Base-by-base conservation (phyloP, 176 grass and related monocot species). In the Alopecurus myosuroides region DNA sequence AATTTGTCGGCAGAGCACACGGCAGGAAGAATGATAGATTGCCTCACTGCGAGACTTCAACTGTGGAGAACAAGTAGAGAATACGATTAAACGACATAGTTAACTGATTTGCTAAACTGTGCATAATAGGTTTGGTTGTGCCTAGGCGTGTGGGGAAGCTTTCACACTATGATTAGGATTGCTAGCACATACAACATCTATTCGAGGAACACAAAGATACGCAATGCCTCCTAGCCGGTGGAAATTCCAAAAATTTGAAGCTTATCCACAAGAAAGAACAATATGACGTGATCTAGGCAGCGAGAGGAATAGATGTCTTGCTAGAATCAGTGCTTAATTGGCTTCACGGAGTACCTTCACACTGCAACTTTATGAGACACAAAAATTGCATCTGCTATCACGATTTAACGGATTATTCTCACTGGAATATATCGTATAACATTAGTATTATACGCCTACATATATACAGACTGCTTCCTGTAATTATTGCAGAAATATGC, bases 281-380 rank as follows among this genome's bases (percentile, higher is more conserved):
- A 46, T 42, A 44, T 78, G 84, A 86, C 74, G 79, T 25, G 39
- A 86, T 90, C 56, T 39, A 66, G 79, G 45, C 57, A 86, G 74
- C 35, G 64, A 82, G 44, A 73, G 84, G 79, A 78, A 73, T 42
- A 73, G 1, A 55, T 68, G 72, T 79, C 70, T 62, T 64, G 14
- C 29, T 28, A 76, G 40, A 45, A 76, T 64, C 82, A 37, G 15
- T 64, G 13, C 13, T 2, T 37, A 28, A 83, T 37, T 76, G 70
- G 28, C 69, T 74, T 18, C 52, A 34, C 3, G 33, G 19, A 74
- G 28, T 75, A 36, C 70, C 53, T 49, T 62, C 74, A n/a, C 29
- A 9, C 36, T n/a, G 1, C 22, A 2, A 3, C 55, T 86, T 86
- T 78, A 15, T 17, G 18, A 61, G 88, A 64, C 79, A 86, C 55